A percentile compares a stretch with the other conserved stretches of the same genome.
These are phyloP conservation scores for Ceratocystis cacaofunesta DNA, from an alignment of 2,329 filamentous ascomycete species.

Conservation along the genomic window DNA sequence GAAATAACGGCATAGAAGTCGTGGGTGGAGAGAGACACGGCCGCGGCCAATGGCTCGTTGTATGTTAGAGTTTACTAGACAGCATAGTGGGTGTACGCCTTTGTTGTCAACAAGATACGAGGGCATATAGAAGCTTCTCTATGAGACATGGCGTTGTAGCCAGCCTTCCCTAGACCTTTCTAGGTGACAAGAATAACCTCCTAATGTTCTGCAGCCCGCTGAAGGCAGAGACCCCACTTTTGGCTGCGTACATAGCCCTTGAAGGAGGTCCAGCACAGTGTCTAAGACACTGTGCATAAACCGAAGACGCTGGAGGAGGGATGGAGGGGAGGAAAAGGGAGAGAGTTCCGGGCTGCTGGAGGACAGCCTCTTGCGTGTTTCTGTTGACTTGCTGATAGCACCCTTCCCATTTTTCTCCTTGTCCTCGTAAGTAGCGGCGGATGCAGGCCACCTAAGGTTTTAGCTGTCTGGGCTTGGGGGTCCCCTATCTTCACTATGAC, in stretches of 20 bases:
- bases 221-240: not conserved
- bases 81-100: not conserved
- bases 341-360: too few relatives aligned
- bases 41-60: not conserved
- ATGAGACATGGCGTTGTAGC: not conserved
- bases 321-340: not conserved
- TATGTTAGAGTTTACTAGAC: not conserved
- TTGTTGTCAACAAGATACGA: too few relatives aligned
- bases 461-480: not conserved
- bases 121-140: not conserved
- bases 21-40: not conserved
- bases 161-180: not conserved
- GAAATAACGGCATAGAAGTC: not conserved
- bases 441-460: not conserved
- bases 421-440: not conserved
- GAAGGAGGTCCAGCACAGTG: not conserved
- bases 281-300: not conserved
- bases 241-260: not conserved
- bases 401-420: not conserved
- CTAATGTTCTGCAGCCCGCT: not conserved
- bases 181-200: not conserved
- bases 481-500: not conserved
- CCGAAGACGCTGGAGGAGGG: not conserved
- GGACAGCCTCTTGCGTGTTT: not conserved
- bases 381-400: not conserved